These are phyloP conservation scores for Aspergillus sp. DNA, from an alignment of 2,329 filamentous ascomycete species.

Conservation along the genomic window DNA sequence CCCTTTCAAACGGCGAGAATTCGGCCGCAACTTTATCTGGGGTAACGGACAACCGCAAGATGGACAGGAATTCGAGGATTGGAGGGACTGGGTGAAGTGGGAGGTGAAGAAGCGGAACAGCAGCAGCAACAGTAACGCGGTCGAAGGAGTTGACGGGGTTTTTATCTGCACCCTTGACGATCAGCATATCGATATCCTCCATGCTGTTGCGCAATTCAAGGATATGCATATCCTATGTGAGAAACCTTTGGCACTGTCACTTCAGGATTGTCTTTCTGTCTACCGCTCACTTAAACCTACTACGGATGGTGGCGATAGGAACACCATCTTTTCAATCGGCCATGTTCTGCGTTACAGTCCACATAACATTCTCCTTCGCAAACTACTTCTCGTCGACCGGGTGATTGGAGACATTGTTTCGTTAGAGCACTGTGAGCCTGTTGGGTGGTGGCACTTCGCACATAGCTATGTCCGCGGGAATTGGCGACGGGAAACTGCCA, in stretches of 20 bases:
- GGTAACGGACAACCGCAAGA: slow-evolving; percentile 43
- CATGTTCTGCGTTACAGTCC: slow-evolving; percentile 92
- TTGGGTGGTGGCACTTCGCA: slow-evolving; percentile 93
- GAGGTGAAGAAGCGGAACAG: slow-evolving; percentile 57
- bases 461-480: slow-evolving; percentile 89
- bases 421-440: slow-evolving; percentile 85
- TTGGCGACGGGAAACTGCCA: slow-evolving; percentile 71
- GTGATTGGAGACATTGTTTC: slow-evolving; percentile 79
- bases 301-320: slow-evolving; percentile 9
- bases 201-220: slow-evolving; percentile 57
- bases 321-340: slow-evolving; percentile 74
- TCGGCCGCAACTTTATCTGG: slow-evolving; percentile 72
- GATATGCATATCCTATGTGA: slow-evolving; percentile 85
- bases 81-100: slow-evolving; percentile 69
- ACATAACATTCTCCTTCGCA: slow-evolving; percentile 78
- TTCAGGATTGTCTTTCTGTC: slow-evolving; percentile 72
- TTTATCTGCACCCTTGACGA: slow-evolving; percentile 79
- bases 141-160: slow-evolving; percentile 55
- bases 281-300: slow-evolving; percentile 36
- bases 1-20: slow-evolving; percentile 63
- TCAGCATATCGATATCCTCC: slow-evolving; percentile 74
- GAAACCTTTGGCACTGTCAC: slow-evolving; percentile 78
- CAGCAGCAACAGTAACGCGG: slow-evolving; percentile 22
- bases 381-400: slow-evolving; percentile 65
- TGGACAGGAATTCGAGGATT: slow-evolving; percentile 65